A percentile compares a stretch with the other conserved stretches of the same genome.
Evolutionary conservation across 345 rosid species (phyloP).

Genomic region (Dimocarpus longan): DNA sequence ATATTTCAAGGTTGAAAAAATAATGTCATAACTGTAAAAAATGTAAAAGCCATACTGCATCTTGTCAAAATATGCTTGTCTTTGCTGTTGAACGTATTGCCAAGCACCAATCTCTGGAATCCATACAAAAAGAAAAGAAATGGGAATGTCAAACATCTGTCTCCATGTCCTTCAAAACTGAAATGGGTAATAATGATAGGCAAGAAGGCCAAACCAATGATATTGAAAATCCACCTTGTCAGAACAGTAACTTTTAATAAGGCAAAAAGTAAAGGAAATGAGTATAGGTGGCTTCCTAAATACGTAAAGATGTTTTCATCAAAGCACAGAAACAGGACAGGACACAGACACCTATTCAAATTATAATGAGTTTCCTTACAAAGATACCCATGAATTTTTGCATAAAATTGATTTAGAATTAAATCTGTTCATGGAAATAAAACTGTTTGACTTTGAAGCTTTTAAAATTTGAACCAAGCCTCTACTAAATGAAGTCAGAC

Average conservation of each 20-base stretch:
- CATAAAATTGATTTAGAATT: neutral
- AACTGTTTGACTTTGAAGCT: neutral
- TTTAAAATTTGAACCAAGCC: neutral
- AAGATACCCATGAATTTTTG: neutral
- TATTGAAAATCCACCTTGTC: slow-evolving; percentile 3
- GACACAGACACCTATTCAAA: neutral
- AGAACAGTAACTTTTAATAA: neutral
- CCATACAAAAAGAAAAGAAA: neutral
- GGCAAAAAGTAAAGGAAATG: neutral
- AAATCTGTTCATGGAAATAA: neutral
- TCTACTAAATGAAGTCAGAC: neutral
- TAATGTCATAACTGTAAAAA: slow-evolving; percentile 4
- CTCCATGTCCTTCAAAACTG: neutral
- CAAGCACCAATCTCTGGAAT: slow-evolving; percentile 88
- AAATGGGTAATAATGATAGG: neutral
- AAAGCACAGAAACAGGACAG: neutral
- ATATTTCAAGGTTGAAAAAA: neutral
- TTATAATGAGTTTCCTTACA: neutral
- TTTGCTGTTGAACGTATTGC: slow-evolving; percentile 74
- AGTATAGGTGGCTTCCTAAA: neutral
- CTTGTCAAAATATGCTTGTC: slow-evolving; percentile 90
- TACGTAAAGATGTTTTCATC: neutral
- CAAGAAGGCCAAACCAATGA: slow-evolving; percentile 8
- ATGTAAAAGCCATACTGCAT: slow-evolving; percentile 65
- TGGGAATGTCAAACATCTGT: neutral